Evolutionary conservation across 2,329 filamentous ascomycete genomes (phyloP).

Genomic region (Fusarium redolens): DNA sequence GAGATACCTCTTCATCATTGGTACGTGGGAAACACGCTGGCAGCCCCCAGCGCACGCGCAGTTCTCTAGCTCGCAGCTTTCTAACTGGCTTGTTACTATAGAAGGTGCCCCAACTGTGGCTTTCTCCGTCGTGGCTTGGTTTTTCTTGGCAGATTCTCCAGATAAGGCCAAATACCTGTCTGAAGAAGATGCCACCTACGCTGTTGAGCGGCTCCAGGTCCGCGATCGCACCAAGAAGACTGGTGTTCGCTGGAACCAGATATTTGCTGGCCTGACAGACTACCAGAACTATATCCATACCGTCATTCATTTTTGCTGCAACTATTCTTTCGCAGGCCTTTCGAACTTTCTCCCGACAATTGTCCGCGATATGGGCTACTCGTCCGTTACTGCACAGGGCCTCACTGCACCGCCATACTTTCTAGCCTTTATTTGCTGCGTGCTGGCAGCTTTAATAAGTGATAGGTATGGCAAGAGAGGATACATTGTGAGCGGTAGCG

Average conservation of each 20-base stretch:
- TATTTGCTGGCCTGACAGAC: constrained; percentile 11
- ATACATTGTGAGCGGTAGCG: background rate
- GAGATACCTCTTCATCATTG: constrained; percentile 10
- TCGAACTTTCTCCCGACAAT: constrained; percentile 32
- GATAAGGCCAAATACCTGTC: constrained; percentile 8
- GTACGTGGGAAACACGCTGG: background rate
- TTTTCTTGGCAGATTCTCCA: constrained; percentile 26
- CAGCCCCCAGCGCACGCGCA: too few relatives aligned
- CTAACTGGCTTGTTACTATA: background rate
- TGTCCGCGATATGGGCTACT: constrained; percentile 14
- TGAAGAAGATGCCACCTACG: background rate
- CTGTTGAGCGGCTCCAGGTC: constrained; percentile 7
- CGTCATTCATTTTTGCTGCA: constrained; percentile 30
- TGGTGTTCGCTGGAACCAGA: constrained; percentile 23
- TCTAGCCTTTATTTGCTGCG: constrained; percentile 13
- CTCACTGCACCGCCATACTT: constrained; percentile 19
- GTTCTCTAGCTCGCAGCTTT: background rate
- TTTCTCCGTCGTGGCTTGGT: constrained; percentile 12
- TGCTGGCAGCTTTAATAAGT: constrained; percentile 6
- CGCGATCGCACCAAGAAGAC: constrained; percentile 12
- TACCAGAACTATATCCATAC: constrained; percentile 29
- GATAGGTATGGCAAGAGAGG: constrained; percentile 16
- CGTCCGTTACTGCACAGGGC: constrained; percentile 12
- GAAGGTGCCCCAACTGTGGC: constrained; percentile 21
- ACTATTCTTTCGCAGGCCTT: constrained; percentile 28